Conservation (phyloP, 1,139 yeast genomes). For the Candida neerlandica region DNA sequence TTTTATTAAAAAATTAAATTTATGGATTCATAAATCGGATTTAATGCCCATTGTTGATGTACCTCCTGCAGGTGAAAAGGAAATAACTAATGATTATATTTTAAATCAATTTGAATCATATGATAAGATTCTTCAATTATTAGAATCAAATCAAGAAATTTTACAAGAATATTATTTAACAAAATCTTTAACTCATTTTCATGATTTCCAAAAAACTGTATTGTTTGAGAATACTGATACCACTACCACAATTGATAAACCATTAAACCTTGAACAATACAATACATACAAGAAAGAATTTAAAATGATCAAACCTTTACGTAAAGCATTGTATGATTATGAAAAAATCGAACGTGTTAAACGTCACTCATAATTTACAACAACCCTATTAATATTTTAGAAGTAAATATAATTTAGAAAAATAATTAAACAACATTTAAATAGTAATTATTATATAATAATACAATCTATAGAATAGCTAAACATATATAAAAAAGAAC, state of each 20-base stretch:
- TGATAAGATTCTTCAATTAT: constrained; percentile 19
- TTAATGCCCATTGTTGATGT: constrained; percentile 10
- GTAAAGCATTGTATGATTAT: constrained; percentile 27
- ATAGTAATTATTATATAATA: not conserved
- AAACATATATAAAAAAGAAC: not conserved
- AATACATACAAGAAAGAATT: constrained; percentile 21
- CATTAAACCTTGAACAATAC: constrained; percentile 16
- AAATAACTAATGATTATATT: not conserved
- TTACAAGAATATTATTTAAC: constrained; percentile 34
- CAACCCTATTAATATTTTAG: not conserved
- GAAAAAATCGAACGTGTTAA: constrained; percentile 25
- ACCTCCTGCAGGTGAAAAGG: not conserved
- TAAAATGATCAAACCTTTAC: constrained; percentile 24
- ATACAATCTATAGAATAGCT: not conserved
- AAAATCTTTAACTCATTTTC: constrained; percentile 30
- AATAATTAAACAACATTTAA: not conserved
- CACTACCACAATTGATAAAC: no score
- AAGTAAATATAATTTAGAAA: not conserved
- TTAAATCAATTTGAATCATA: constrained; percentile 18
- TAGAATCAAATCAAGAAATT: constrained; percentile 27
- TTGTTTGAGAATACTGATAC: constrained; percentile 27
- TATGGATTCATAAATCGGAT: constrained; percentile 29
- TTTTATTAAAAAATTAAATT: constrained; percentile 25
- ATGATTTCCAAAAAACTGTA: constrained; percentile 27
- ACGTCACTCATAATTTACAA: constrained; percentile 17